These are phyloP conservation scores for Citrus medica DNA, from an alignment of 345 rosid genomes.

Conservation along the genomic window DNA sequence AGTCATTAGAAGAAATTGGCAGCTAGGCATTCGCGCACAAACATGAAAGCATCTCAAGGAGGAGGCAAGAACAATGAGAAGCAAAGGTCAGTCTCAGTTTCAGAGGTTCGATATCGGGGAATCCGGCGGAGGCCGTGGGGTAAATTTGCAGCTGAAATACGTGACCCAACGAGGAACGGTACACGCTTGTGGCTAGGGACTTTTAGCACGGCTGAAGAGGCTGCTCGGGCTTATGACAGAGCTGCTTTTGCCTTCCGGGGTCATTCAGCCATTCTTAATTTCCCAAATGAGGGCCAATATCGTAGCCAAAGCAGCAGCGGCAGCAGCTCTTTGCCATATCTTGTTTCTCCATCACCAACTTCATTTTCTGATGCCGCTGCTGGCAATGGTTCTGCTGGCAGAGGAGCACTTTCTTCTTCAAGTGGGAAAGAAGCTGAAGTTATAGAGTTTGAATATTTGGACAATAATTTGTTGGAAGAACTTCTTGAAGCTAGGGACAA, in stretches of 20 bases:
- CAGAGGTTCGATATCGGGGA: constrained; percentile 57
- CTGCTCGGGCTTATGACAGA: constrained; percentile 59
- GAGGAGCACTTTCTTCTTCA: constrained; percentile 19
- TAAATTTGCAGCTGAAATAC: constrained; percentile 78
- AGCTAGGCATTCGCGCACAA: not conserved
- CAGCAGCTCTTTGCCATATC: not conserved
- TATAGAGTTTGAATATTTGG: constrained; percentile 76
- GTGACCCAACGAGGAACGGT: constrained; percentile 66
- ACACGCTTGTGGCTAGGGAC: constrained; percentile 74
- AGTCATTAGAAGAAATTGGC: not conserved
- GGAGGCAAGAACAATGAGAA: not conserved
- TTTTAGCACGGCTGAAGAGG: constrained; percentile 52
- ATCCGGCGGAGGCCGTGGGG: constrained; percentile 83
- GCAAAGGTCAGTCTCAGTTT: not conserved
- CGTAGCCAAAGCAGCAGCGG: not conserved
- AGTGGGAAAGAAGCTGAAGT: constrained; percentile 32
- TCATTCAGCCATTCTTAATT: constrained; percentile 57
- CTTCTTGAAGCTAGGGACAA: constrained; percentile 38
- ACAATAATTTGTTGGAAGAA: constrained; percentile 67
- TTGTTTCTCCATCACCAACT: constrained; percentile 8
- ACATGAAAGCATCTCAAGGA: constrained; percentile 19
- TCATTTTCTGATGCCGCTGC: not conserved
- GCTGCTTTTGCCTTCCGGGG: constrained; percentile 60
- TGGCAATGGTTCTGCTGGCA: not conserved
- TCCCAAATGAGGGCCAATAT: constrained; percentile 53